Conservation (phyloP, 2,329 filamentous ascomycete species). For the Scytalidium sp. region DNA sequence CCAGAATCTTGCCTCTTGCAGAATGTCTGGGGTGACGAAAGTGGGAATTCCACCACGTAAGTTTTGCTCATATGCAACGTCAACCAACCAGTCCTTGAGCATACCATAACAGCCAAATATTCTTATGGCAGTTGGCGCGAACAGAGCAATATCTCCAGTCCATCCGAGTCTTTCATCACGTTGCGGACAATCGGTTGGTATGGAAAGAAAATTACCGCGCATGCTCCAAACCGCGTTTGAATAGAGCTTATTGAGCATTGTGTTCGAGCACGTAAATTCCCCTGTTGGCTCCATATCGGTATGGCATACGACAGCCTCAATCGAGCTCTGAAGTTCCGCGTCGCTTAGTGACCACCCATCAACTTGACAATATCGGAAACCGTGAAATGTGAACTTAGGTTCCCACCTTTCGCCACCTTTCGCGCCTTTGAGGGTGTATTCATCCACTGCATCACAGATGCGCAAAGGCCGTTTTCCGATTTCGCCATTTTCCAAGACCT, state of each 20-base stretch:
- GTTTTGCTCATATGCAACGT: slow-evolving; percentile 34
- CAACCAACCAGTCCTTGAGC: slow-evolving; percentile 36
- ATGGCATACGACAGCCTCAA: slow-evolving; percentile 11
- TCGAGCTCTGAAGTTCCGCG: background rate
- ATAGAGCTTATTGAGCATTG: slow-evolving; percentile 48
- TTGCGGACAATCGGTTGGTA: slow-evolving; percentile 57
- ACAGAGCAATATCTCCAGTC: slow-evolving; percentile 50
- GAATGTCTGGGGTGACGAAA: slow-evolving; percentile 18
- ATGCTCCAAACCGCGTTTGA: slow-evolving; percentile 54
- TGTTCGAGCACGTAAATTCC: background rate
- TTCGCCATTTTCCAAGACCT: slow-evolving; percentile 41
- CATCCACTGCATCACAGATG: slow-evolving; percentile 35
- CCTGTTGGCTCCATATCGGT: background rate
- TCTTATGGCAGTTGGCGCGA: slow-evolving; percentile 43
- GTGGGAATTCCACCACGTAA: slow-evolving; percentile 19
- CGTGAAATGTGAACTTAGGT: slow-evolving; percentile 43
- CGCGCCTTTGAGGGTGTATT: slow-evolving; percentile 28
- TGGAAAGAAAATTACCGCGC: slow-evolving; percentile 53
- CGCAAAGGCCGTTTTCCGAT: slow-evolving; percentile 34
- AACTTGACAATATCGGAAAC: slow-evolving; percentile 35
- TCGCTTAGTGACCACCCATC: slow-evolving; percentile 1
- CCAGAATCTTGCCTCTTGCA: background rate
- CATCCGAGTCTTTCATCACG: slow-evolving; percentile 52
- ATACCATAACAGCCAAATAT: slow-evolving; percentile 37
- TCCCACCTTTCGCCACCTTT: slow-evolving; percentile 27